Evolutionary conservation across 768 basidiomycete species (phyloP), one percentile per base, ranked within the genome.

Genomic region (Agrocybe chaxingu): DNA sequence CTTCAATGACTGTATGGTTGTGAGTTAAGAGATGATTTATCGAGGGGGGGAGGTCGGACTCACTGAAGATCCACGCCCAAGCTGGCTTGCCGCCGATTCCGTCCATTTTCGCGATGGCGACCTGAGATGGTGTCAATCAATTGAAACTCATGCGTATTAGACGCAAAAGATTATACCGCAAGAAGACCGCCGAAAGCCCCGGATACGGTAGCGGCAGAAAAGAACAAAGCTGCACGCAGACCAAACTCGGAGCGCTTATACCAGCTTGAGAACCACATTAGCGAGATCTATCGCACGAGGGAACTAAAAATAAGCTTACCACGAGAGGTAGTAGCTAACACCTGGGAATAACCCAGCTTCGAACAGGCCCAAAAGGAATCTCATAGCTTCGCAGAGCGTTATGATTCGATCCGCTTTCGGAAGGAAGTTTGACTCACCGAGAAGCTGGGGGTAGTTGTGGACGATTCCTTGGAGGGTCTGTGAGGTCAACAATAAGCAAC

Each of bases 131-230:
- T 38, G 29, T 42, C 7, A 34, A n/a, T 4, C 3, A 11, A 19
- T 11, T 11, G 39, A 8, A 7, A n/a, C 7, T 33, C 10, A 32
- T 31, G 19, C 35, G 35, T 7, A 33, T 6, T 13, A 4, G 16
- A 11, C 39, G 33, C 36, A 3, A 53, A 69, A 24, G 24, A 24
- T 24, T 24, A 37, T 59, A 86, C 86, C 33, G 86, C 85, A 42
- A 89, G 79, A 13, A 89, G 69, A 44, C 87, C 87, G 47, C 86
- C 86, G 55, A 91, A 91, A 16, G 89, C 88, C n/a, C 89, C 91
- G 2, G 87, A 83, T 0, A 88, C 79, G 2, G 87, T 89, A 0
- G 89, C 89, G 3, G 89, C 85, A 0, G 82, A 81, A 69, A 88
- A 89, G 69, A 89, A 89, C 29, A 89, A 59, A 0, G 85, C 82